Conservation (phyloP, 2,329 filamentous ascomycete genomes). For the Fusarium illudens region DNA sequence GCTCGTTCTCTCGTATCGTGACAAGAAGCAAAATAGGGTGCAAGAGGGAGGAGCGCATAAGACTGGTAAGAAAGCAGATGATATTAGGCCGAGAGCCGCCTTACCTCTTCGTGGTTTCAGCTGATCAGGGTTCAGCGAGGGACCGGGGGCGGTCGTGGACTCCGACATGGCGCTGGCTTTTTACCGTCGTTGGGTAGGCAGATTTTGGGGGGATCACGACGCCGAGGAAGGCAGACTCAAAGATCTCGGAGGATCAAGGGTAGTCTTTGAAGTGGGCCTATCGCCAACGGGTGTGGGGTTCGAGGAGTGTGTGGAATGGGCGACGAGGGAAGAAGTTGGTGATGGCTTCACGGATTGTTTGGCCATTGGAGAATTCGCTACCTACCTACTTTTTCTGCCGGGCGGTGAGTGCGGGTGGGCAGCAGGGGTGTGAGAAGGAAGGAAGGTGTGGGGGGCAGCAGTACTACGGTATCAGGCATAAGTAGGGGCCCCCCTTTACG, state of each 20-base stretch:
- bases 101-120: conserved; percentile 33
- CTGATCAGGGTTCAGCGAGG: conserved; percentile 25
- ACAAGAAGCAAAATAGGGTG: background rate
- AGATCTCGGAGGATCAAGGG: background rate
- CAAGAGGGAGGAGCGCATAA: background rate
- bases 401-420: conserved; percentile 38
- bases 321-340: conserved; percentile 21
- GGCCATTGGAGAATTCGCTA: conserved; percentile 7
- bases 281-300: background rate
- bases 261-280: background rate
- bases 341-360: conserved; percentile 23
- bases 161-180: conserved; percentile 25
- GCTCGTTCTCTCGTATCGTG: background rate
- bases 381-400: conserved; percentile 45
- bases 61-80: background rate
- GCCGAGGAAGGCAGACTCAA: background rate
- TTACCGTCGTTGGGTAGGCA: conserved; percentile 1
- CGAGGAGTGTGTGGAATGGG: conserved; percentile 6
- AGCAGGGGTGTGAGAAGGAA: conserved; percentile 1
- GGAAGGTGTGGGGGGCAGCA: conserved; percentile 7
- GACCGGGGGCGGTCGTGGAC: conserved; percentile 12
- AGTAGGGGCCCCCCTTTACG: no score
- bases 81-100: background rate
- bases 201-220: background rate
- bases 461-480: no score